A percentile compares a stretch with the other conserved stretches of the same genome.
phyloP scores from a whole-genome alignment of 2,329 filamentous ascomycete species.

The Metarhizium rileyi region DNA sequence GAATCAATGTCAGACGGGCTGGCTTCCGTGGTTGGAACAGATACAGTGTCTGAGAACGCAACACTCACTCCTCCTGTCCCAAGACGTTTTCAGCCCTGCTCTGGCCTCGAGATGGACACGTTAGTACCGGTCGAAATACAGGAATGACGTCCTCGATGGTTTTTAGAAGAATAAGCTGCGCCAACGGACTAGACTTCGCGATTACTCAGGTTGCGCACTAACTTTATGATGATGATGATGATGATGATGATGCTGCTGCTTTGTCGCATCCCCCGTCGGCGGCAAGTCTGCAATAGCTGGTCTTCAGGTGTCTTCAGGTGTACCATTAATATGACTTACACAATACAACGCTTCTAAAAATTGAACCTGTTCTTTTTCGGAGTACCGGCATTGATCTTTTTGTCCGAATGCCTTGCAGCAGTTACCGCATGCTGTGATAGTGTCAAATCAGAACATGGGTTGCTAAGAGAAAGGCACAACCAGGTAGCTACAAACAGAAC shows the following conservation, averaged over 20 bases:
- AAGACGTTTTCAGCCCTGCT: background rate
- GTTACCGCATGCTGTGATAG: constrained; percentile 23
- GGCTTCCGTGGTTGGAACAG: background rate
- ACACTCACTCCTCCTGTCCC: background rate
- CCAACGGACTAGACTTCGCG: background rate
- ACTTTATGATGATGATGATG: too few relatives aligned
- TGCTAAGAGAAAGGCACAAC: too few relatives aligned
- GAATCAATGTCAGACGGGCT: constrained; percentile 29
- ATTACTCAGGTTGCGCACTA: background rate
- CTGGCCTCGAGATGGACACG: background rate
- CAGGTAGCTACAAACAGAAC: too few relatives aligned
- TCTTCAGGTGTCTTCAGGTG: background rate
- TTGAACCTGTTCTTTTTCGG: too few relatives aligned
- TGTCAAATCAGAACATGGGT: background rate
- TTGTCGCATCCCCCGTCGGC: background rate
- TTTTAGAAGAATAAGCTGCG: background rate
- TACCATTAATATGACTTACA: constrained; percentile 8
- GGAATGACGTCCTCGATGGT: background rate
- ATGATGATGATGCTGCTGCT: background rate
- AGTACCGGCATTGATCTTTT: constrained; percentile 20
- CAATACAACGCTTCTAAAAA: too few relatives aligned
- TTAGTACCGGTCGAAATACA: background rate
- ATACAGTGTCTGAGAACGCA: background rate
- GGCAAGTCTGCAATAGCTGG: background rate
- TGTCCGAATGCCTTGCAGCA: constrained; percentile 20